Evolutionary conservation across 768 basidiomycete genomes (phyloP).

Genomic region (Russula vinacea): DNA sequence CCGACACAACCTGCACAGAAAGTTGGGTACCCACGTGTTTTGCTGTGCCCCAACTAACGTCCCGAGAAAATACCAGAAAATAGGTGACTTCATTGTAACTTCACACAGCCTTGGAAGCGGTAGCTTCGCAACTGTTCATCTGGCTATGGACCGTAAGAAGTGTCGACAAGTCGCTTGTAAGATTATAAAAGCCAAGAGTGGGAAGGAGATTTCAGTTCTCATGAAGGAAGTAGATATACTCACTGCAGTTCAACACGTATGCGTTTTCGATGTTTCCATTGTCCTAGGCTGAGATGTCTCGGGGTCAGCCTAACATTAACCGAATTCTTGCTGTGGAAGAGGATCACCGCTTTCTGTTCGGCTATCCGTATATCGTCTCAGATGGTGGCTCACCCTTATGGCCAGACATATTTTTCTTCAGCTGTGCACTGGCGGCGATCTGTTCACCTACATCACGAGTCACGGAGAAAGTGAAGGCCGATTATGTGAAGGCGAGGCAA

Average conservation of each 20-base stretch:
- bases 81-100: constrained; percentile 70
- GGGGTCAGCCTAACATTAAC: constrained; percentile 72
- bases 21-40: constrained; percentile 37
- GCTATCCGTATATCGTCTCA: constrained; percentile 8
- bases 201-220: constrained; percentile 55
- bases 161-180: constrained; percentile 82
- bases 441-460: constrained; percentile 80
- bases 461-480: constrained; percentile 48
- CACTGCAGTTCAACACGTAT: constrained; percentile 66
- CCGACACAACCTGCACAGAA: constrained; percentile 54
- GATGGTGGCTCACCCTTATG: constrained; percentile 5
- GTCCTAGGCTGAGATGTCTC: not conserved
- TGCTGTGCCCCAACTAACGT: not conserved
- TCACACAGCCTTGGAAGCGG: constrained; percentile 78
- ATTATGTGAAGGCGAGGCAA: constrained; percentile 75
- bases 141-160: constrained; percentile 62
- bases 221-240: constrained; percentile 80
- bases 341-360: constrained; percentile 57
- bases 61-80: constrained; percentile 40
- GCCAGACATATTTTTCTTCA: constrained; percentile 77
- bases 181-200: constrained; percentile 64
- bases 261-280: constrained; percentile 27
- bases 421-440: constrained; percentile 80
- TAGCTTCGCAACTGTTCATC: constrained; percentile 77
- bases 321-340: constrained; percentile 68